Evolutionary conservation across 148 eudicot species (phyloP), one percentile per base, ranked within the genome.

Genomic region (Suaeda aralocaspica): DNA sequence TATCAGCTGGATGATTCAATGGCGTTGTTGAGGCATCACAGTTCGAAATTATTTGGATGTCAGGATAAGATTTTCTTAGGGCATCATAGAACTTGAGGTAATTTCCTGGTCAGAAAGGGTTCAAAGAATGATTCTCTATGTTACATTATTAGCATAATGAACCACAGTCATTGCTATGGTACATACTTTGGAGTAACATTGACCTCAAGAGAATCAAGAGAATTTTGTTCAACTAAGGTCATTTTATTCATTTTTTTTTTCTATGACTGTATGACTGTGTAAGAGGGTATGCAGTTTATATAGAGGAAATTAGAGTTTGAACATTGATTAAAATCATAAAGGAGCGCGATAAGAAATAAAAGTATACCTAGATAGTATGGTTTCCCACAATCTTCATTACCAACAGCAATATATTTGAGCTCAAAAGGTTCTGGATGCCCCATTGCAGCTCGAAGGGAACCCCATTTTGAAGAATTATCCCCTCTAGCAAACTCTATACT

Each of bases 1-100:
- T 64, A 74, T 93, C 92, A 49, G 98, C 87, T n/a, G 98, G 98
- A 82, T 88, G 95, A 71, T 88, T 85, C 84, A 86, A 77, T 34
- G 82, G 80, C 60, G 30, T 28, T 13, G 74, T 59, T 66, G 96
- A 87, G 21, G 78, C 97, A 64, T 93, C 92, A 71, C 97, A 90
- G 73, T 90, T 93, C 11, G 98, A 82, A 69, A 93, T 92, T 22
- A 82, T 67, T 76, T 85, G 81, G 73, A 90, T 90, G 76, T 93
- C 96, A 51, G 96, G 98, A 79, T 93, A 88, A 59, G 89, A 84
- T 33, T 66, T 59, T 76, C 79, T 84, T 71, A 93, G 81, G 52
- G 96, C 92, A 50, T 52, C 19, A 53, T 90, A 87, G 80, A 88
- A 89, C 81, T 78, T 88, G 76, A 86, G 86, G 79, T 88, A 93